A percentile compares a stretch with the other conserved stretches of the same genome.
Conservation (phyloP, 2,329 filamentous ascomycete genomes). For the Exophiala bonariae region DNA sequence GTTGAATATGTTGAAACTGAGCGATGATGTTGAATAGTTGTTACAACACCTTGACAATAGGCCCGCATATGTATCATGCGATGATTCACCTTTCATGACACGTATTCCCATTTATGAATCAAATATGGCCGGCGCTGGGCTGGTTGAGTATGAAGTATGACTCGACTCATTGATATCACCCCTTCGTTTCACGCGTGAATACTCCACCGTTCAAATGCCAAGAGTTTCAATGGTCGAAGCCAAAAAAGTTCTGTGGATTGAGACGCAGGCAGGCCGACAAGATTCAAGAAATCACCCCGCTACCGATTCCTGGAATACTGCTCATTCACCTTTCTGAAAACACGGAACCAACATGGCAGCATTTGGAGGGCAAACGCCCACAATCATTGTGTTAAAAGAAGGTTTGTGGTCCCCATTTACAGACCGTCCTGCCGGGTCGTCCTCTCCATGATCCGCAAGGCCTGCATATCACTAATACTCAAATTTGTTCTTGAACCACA, state of each 20-base stretch:
- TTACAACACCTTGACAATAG: too few relatives aligned
- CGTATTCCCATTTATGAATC: too few relatives aligned
- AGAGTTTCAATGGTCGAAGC: background rate
- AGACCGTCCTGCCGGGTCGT: slow-evolving; percentile 28
- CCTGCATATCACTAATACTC: background rate
- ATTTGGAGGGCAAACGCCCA: slow-evolving; percentile 95
- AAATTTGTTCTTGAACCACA: slow-evolving; percentile 42
- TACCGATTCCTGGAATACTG: background rate
- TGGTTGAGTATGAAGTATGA: too few relatives aligned
- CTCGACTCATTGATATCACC: too few relatives aligned
- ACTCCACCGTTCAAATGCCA: background rate
- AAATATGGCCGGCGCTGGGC: too few relatives aligned
- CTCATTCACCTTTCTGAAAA: background rate
- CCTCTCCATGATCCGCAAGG: background rate
- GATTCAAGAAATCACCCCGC: background rate
- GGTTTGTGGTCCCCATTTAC: slow-evolving; percentile 57
- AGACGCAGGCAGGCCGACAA: background rate
- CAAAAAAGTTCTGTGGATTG: slow-evolving; percentile 5
- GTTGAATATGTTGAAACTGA: too few relatives aligned
- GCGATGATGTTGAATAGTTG: too few relatives aligned
- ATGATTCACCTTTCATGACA: too few relatives aligned
- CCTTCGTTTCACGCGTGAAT: background rate
- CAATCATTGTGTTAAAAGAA: slow-evolving; percentile 97
- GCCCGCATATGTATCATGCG: too few relatives aligned
- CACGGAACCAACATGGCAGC: slow-evolving; percentile 47